Percentiles rank a stretch among this genome's conserved stretches.
phyloP scores from a whole-genome alignment of 495 filamentous ascomycete species.

The Hyaloscypha finlandica region DNA sequence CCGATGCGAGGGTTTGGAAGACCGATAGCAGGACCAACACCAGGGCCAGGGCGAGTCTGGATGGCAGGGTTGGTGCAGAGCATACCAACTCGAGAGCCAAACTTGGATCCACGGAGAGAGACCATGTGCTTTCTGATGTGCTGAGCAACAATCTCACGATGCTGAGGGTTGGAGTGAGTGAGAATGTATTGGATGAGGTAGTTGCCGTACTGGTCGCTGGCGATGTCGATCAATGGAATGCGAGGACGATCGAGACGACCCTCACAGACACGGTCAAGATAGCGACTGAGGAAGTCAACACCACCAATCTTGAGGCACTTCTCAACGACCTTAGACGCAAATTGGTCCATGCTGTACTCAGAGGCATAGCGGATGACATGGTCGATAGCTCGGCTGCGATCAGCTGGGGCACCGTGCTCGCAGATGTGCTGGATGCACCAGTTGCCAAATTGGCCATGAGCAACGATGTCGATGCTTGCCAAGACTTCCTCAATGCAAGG shows the following conservation, averaged over 20 bases:
- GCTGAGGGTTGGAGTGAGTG: slow-evolving; percentile 79
- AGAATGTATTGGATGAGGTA: slow-evolving; percentile 97
- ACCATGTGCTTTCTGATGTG: slow-evolving; percentile 99
- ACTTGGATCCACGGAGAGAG: slow-evolving; percentile 96
- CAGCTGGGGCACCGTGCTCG: slow-evolving; percentile 89
- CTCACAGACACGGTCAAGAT: slow-evolving; percentile 91
- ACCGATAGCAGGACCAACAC: slow-evolving; percentile 60
- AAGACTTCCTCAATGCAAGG: slow-evolving; percentile 96
- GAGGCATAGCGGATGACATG: slow-evolving; percentile 90
- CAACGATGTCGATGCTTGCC: slow-evolving; percentile 88
- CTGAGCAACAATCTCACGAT: slow-evolving; percentile 87
- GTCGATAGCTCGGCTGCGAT: slow-evolving; percentile 90
- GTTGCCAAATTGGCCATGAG: slow-evolving; percentile 98
- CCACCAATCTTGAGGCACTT: slow-evolving; percentile 98
- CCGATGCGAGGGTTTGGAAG: slow-evolving; percentile 53
- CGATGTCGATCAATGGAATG: slow-evolving; percentile 97
- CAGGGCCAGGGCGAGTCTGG: slow-evolving; percentile 81
- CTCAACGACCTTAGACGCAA: slow-evolving; percentile 98
- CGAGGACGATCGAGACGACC: slow-evolving; percentile 87
- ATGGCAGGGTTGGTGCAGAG: slow-evolving; percentile 93
- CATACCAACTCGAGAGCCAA: slow-evolving; percentile 97
- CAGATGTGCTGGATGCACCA: slow-evolving; percentile 99
- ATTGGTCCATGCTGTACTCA: slow-evolving; percentile 99
- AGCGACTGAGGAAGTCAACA: slow-evolving; percentile 85
- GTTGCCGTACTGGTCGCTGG: slow-evolving; percentile 98